Conservation (phyloP, 495 filamentous ascomycete genomes). For the Talaromyces stipitatus region DNA sequence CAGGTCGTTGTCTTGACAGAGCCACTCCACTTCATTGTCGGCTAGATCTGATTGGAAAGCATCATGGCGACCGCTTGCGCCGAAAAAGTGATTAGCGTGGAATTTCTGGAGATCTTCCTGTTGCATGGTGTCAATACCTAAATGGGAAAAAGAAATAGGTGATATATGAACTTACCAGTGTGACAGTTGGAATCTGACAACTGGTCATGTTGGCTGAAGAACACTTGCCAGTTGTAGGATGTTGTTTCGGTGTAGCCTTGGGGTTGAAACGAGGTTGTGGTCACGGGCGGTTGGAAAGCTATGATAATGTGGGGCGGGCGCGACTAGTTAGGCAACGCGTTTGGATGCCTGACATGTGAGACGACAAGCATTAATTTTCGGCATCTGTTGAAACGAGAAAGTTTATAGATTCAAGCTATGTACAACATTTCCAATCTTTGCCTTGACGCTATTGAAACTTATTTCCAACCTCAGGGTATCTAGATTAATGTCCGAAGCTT, state of each 20-base stretch:
- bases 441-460: slow-evolving; percentile 47
- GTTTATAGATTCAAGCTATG: not conserved
- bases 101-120: slow-evolving; percentile 71
- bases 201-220: slow-evolving; percentile 8
- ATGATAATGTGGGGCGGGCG: not conserved
- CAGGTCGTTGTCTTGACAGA: slow-evolving; percentile 64
- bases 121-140: slow-evolving; percentile 5
- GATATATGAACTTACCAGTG: slow-evolving; percentile 32
- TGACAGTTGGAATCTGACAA: slow-evolving; percentile 37
- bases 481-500: slow-evolving; percentile 28
- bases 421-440: slow-evolving; percentile 53
- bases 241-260: not conserved
- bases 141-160: not conserved
- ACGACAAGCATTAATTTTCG: not conserved
- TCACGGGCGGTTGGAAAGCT: not conserved
- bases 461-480: slow-evolving; percentile 14
- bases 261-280: not conserved
- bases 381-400: not conserved
- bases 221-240: not conserved
- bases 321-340: not conserved
- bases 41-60: slow-evolving; percentile 16
- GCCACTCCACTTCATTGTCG: slow-evolving; percentile 32
- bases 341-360: not conserved
- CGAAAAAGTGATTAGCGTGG: slow-evolving; percentile 56
- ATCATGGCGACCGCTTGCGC: slow-evolving; percentile 6